Conservation (phyloP, 352 stramenopile species). For the Globisporangium radiosum region DNA sequence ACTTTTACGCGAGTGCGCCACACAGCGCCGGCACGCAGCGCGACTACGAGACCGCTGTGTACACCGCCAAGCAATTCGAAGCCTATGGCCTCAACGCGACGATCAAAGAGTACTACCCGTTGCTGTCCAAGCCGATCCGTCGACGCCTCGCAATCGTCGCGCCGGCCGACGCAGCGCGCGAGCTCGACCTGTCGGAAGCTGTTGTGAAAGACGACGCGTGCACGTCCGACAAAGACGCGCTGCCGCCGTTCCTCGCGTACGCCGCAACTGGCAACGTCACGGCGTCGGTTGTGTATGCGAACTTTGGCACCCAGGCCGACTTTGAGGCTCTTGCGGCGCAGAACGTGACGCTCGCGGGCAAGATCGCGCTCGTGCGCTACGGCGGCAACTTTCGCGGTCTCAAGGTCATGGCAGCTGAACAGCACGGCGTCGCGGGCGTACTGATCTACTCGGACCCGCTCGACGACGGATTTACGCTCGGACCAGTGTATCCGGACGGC, state of each 20-base stretch:
- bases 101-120: conserved; percentile 60
- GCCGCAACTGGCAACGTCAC: conserved; percentile 66
- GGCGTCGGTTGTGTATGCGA: conserved; percentile 80
- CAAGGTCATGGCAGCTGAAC: conserved; percentile 82
- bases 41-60: conserved; percentile 56
- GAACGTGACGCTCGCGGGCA: conserved; percentile 67
- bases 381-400: conserved; percentile 64
- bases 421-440: conserved; percentile 63
- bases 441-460: conserved; percentile 87
- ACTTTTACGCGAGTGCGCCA: conserved; percentile 18
- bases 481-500: too few species aligned
- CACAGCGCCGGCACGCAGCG: conserved; percentile 37
- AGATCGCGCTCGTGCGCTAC: conserved; percentile 87
- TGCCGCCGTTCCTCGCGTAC: conserved; percentile 82
- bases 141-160: conserved; percentile 30
- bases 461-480: conserved; percentile 71
- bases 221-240: conserved; percentile 39
- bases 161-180: conserved; percentile 4
- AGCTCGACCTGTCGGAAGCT: conserved; percentile 52
- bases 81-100: conserved; percentile 56
- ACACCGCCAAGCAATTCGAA: conserved; percentile 47
- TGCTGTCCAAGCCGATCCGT: conserved; percentile 58
- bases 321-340: conserved; percentile 67
- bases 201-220: conserved; percentile 58
- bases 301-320: conserved; percentile 76